Conservation (phyloP, 805 yeast genomes). For the Yarrowia deformans region DNA sequence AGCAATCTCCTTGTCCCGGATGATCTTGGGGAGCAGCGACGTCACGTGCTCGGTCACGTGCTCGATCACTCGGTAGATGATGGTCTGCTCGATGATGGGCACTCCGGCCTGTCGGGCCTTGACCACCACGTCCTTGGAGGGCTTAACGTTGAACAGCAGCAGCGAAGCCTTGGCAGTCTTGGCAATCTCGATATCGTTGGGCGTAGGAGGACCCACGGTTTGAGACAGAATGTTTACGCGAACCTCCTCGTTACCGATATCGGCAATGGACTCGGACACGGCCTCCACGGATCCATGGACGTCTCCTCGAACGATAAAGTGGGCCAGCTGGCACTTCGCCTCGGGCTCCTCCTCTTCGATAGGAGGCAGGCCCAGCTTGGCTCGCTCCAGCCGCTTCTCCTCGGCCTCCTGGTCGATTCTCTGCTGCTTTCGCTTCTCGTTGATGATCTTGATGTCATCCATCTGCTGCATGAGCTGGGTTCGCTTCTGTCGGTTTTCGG, state of each 20-base stretch:
- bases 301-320: conserved; percentile 83
- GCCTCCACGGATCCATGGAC: conserved; percentile 97
- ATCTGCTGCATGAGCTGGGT: conserved; percentile 63
- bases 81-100: conserved; percentile 67
- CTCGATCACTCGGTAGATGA: conserved; percentile 88
- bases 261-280: conserved; percentile 76
- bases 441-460: conserved; percentile 71
- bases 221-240: conserved; percentile 69
- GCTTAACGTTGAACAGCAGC: conserved; percentile 76
- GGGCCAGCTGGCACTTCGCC: conserved; percentile 45
- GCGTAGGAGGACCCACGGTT: conserved; percentile 80
- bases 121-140: conserved; percentile 66
- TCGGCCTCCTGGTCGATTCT: conserved; percentile 59
- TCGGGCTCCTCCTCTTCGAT: conserved; percentile 54
- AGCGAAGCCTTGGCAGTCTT: conserved; percentile 74
- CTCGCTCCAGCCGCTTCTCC: conserved; percentile 63
- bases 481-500: conserved; percentile 66
- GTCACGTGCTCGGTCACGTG: conserved; percentile 74
- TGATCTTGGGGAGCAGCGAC: conserved; percentile 65
- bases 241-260: conserved; percentile 89
- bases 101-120: conserved; percentile 68
- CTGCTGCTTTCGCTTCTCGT: conserved; percentile 65
- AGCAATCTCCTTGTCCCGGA: conserved; percentile 69
- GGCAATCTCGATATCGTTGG: conserved; percentile 71
- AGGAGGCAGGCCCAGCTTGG: conserved; percentile 65